Base-by-base conservation (phyloP, 2,329 filamentous ascomycete species). In the Didymella glomerata region DNA sequence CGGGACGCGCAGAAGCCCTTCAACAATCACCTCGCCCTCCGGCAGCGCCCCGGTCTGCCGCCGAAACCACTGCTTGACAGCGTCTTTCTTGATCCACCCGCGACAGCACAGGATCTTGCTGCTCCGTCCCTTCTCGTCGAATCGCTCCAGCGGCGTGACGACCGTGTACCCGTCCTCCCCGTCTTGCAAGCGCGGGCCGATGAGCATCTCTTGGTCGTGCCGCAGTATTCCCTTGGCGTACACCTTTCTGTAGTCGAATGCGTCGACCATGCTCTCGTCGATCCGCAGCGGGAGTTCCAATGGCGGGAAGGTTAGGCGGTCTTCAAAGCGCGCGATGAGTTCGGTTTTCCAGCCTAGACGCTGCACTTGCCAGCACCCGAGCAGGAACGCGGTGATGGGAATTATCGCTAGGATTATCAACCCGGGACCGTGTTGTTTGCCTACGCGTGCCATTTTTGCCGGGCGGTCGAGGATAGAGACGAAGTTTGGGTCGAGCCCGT, bases 361-460 rank as follows among this genome's bases (percentile, higher is more conserved):
- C 76, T 96, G 88, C 53, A 99, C 91, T 77, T 99, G 95, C 95
- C 95, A 99, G 64, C 92, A 92, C 28, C 95, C 95, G 16, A 99
- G 88, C 54, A 84, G 82, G 77, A 99, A 97, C 11, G 95, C 92
- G 1, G 93, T 97, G 60, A 97, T 79, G 48, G 95, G 95, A 70
- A 99, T 98, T 51, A 96, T 80, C 40, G 92, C 91, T 11, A 97
- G 85, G 61, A 97, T 83, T 34, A 95, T 87, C 10, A 97, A 83
- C 0, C 93, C 93, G 0, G 89, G 88, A 1, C 92, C 91, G 81
- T 97, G 93, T 60, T 84, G 86, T 68, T 86, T 85, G 48, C 90
- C 88, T 1, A 87, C 82, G 45, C 92, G 90, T 36, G 98, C 89
- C 32, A 97, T 86, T 66, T 86, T 85, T 0, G 93, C 87, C 1